phyloP scores from a whole-genome alignment of 176 grass and related monocot species.

The Canna indica region DNA sequence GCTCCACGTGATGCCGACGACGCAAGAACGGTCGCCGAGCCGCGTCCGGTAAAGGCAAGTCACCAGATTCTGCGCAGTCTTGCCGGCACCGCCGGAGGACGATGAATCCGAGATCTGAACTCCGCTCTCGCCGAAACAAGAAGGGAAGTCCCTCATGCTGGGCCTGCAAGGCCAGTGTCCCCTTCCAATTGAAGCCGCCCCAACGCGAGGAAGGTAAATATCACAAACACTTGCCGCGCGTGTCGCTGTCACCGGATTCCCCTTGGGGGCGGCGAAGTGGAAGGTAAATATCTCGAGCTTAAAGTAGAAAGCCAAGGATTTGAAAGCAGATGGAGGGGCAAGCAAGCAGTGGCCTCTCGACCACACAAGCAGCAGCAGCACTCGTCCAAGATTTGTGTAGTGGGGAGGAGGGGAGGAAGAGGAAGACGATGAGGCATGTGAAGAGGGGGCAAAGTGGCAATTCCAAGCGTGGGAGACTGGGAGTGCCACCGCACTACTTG shows the following conservation, averaged over 20 bases:
- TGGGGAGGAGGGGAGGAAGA: too few species aligned
- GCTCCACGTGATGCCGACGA: slow-evolving; percentile 1
- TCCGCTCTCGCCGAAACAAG: slow-evolving; percentile 10
- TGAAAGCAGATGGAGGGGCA: neutral
- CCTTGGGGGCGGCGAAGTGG: too few species aligned
- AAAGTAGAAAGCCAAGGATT: neutral
- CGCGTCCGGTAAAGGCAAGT: slow-evolving; percentile 1
- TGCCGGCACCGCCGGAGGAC: neutral
- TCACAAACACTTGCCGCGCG: neutral
- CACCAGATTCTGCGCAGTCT: slow-evolving; percentile 7
- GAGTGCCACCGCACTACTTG: too few species aligned
- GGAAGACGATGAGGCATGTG: too few species aligned
- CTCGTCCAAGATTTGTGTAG: too few species aligned
- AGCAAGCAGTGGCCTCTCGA: neutral
- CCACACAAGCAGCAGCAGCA: neutral
- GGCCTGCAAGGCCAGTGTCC: too few species aligned
- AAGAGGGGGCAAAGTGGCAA: too few species aligned
- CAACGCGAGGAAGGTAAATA: too few species aligned
- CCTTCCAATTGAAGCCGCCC: neutral
- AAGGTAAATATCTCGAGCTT: neutral
- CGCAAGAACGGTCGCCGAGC: neutral
- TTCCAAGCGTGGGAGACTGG: too few species aligned
- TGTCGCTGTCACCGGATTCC: neutral
- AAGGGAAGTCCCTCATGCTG: slow-evolving; percentile 16
- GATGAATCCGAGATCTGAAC: slow-evolving; percentile 6